Base-by-base conservation (phyloP, 768 basidiomycete species). In the Boletales sp. region DNA sequence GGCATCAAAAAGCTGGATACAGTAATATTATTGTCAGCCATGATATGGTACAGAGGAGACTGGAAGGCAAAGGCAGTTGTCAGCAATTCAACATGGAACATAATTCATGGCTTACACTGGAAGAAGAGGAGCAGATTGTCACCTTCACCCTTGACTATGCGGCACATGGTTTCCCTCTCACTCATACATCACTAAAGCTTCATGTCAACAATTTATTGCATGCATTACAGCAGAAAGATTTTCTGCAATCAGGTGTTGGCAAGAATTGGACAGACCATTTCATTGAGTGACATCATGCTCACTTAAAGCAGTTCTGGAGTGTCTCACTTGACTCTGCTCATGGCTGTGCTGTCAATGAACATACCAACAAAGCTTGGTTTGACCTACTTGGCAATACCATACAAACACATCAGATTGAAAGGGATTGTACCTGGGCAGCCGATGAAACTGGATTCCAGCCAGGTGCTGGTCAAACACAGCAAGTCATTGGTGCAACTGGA, bases 261-360 rank as follows among this genome's bases (percentile, higher is more conserved):
- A 15, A 40, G 10, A 48, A 48, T 7, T 48, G 39, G 39, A 48
- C 39, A 4, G 19, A 8, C 8, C 2, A 13, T 2, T 41, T 44
- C 5, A 17, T 44, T 33, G 17, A 5, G 12, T 6, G 18, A 11
- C 31, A 47, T 11, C 18, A 40, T 18, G 28, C n/a, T 8, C 18
- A 14, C 11, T 13, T 47, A 0, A 11, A 19, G 3, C 39, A 17
- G 10, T 42, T 30, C 5, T 50, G 37, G 19, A 41, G 46, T 17
- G 19, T 36, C 1, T 2, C 37, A 8, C 38, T 44, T 10, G 47
- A 53, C 5, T 12, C 46, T 9, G 34, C 32, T 4, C 14, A 9
- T 21, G 73, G 66, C 0, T 56, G 48, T 8, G 72, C 71, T 15
- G 70, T 72, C 8, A 78, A 77, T 49, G 62, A 65, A 8, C 35